Percentiles rank a stretch among this genome's conserved stretches.
Conservation (phyloP, 805 yeast genomes). For the Metschnikowia gelsemii region DNA sequence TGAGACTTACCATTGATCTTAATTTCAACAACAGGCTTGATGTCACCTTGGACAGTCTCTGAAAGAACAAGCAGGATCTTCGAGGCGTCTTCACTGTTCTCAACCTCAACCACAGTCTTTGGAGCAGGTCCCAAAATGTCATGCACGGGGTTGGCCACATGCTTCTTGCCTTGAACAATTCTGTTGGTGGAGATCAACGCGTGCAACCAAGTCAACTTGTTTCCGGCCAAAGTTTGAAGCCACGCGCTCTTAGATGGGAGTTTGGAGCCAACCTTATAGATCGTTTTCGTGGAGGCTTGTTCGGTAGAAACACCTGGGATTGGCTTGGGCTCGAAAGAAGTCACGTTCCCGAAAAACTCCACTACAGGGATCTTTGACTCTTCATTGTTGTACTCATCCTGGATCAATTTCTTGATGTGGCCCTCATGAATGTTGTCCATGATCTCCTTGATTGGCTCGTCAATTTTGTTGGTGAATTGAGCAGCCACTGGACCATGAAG, state of each 20-base stretch:
- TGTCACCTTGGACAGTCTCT: slow-evolving; percentile 72
- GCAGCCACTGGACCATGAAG: slow-evolving; percentile 99
- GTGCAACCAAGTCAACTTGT: slow-evolving; percentile 79
- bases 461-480: slow-evolving; percentile 77
- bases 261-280: slow-evolving; percentile 39
- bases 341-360: slow-evolving; percentile 81
- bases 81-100: slow-evolving; percentile 46
- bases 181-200: slow-evolving; percentile 80
- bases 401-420: slow-evolving; percentile 68
- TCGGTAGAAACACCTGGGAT: slow-evolving; percentile 39
- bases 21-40: slow-evolving; percentile 64
- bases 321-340: slow-evolving; percentile 35
- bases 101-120: slow-evolving; percentile 59
- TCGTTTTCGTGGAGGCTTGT: slow-evolving; percentile 28
- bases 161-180: slow-evolving; percentile 82
- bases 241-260: slow-evolving; percentile 48
- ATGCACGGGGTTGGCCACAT: slow-evolving; percentile 74
- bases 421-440: slow-evolving; percentile 88
- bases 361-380: slow-evolving; percentile 75
- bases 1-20: slow-evolving; percentile 47
- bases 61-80: slow-evolving; percentile 62
- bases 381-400: slow-evolving; percentile 71
- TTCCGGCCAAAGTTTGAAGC: slow-evolving; percentile 82
- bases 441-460: slow-evolving; percentile 91
- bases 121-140: slow-evolving; percentile 75